Evolutionary conservation across 306 rosid genomes (phyloP), one percentile per base, ranked within the genome.

Genomic region (Ceratonia siliqua): DNA sequence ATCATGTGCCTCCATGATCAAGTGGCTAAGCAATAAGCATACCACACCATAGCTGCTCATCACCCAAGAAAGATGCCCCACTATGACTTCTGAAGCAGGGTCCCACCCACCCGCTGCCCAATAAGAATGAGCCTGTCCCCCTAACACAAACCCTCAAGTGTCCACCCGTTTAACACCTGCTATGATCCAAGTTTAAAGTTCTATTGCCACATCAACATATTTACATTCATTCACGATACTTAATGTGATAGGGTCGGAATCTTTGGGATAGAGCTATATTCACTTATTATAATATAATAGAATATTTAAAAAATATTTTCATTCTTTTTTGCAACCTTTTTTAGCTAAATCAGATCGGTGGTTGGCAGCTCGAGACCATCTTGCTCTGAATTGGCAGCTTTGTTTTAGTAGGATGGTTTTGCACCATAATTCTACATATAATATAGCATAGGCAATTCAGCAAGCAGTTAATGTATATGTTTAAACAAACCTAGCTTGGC

Each of bases 1-100:
- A 42, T 82, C 91, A 89, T 87, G 95, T 89, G 95, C 87, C 67
- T 73, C 87, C 86, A 89, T 88, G 90, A 89, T 88, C 86, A 32
- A 70, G 79, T 81, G 84, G 84, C 78, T 77, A 71, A 32, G 76
- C 73, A 46, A 76, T 77, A 71, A 32, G 76, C 73, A 46, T 79
- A 39, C 69, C 46, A 67, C 76, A 58, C 36, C 72, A 61, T 46
- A 73, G 82, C 74, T 67, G 77, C 84, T 84, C 92, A 89, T 82
- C 75, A 83, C 41, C 85, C 87, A 86, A 84, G 68, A 87, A 82
- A 86, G 79, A 74, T 79, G 83, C 79, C 79, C 88, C 89, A 83
- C 77, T 76, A 73, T 63, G 66, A 49, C 43, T 81, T 74, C 72
- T 64, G 78, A 79, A 81, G 15, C 24, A 9, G 81, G 86, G 86